Evolutionary conservation across 352 stramenopile species (phyloP).

Genomic region (Phytopythium kandeliae): DNA sequence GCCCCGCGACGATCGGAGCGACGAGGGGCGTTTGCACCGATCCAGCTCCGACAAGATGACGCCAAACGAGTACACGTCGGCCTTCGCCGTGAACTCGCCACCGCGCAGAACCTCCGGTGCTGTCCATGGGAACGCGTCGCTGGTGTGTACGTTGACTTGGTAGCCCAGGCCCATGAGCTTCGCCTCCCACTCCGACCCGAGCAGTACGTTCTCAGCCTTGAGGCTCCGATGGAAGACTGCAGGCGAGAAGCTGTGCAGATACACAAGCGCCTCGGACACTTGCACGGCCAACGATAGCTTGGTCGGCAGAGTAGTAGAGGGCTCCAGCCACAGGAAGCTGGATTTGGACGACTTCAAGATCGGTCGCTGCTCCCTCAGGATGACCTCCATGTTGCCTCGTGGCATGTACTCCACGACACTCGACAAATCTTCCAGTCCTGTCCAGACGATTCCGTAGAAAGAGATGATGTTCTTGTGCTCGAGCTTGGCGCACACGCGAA

Average conservation of each 20-base stretch:
- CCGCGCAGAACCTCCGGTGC: constrained; percentile 56
- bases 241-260: constrained; percentile 58
- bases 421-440: constrained; percentile 41
- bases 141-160: constrained; percentile 26
- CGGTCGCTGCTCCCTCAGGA: constrained; percentile 34
- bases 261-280: constrained; percentile 53
- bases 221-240: constrained; percentile 54
- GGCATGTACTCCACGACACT: constrained; percentile 57
- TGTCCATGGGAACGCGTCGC: constrained; percentile 29
- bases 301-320: constrained; percentile 11
- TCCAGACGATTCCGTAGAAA: constrained; percentile 61
- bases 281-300: constrained; percentile 54
- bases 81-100: constrained; percentile 50
- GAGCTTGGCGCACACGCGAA: constrained; percentile 49
- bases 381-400: constrained; percentile 21
- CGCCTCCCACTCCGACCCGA: constrained; percentile 37
- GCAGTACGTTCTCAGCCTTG: constrained; percentile 53
- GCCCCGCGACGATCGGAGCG: constrained; percentile 12
- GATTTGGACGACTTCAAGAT: constrained; percentile 15
- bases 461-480: constrained; percentile 47
- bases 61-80: constrained; percentile 67
- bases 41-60: constrained; percentile 68
- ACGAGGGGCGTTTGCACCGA: constrained; percentile 34
- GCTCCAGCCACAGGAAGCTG: constrained; percentile 29
- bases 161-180: constrained; percentile 64